Percentiles rank a stretch among this genome's conserved stretches.
phyloP scores from a whole-genome alignment of 768 basidiomycete genomes.

The Rhodotorula toruloides region DNA sequence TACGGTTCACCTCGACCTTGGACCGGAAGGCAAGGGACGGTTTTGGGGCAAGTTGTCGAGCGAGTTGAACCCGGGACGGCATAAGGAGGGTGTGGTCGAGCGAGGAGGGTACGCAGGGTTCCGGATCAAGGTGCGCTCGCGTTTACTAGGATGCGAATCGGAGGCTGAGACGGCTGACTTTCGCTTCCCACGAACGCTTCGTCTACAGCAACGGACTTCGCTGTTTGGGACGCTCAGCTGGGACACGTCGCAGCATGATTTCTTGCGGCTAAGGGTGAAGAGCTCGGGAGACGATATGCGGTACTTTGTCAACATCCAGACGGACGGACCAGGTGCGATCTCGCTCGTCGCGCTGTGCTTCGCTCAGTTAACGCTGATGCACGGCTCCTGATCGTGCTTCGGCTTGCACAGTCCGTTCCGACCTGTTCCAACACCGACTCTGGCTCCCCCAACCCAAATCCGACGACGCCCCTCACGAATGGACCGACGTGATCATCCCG shows the following conservation, averaged over 20 bases:
- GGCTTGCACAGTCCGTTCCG: constrained; percentile 57
- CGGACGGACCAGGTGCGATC: constrained; percentile 57
- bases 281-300: constrained; percentile 55
- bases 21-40: constrained; percentile 54
- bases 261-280: constrained; percentile 72
- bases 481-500: constrained; percentile 82
- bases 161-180: neutral
- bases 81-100: constrained; percentile 41
- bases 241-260: constrained; percentile 75
- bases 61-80: constrained; percentile 50
- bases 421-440: constrained; percentile 94
- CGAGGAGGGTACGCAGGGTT: constrained; percentile 87
- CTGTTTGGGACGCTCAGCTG: constrained; percentile 80
- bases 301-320: constrained; percentile 92
- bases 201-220: constrained; percentile 61
- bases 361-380: no score
- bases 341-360: neutral
- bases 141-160: neutral
- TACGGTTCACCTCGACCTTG: constrained; percentile 68
- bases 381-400: neutral
- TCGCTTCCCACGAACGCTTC: neutral
- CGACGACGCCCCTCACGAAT: constrained; percentile 47
- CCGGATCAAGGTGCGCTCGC: constrained; percentile 62
- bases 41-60: constrained; percentile 79
- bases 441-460: constrained; percentile 57